Base-by-base conservation (phyloP, 805 yeast species). In the Kregervanrija fluxuum region DNA sequence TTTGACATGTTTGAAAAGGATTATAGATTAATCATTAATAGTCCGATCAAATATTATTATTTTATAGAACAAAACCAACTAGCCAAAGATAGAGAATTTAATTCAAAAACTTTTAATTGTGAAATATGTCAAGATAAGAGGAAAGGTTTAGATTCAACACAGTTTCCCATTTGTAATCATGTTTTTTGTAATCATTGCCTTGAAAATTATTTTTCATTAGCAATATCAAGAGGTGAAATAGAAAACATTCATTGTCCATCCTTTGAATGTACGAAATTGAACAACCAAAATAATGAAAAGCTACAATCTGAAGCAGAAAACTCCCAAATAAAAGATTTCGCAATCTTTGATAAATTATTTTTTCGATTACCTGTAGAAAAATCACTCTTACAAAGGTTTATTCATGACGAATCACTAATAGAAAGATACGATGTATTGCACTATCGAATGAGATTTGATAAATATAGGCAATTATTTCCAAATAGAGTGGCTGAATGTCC, bases 231-330 rank as follows among this genome's bases (percentile, higher is more conserved):
- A 4, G 85, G 82, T 3, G 74, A 73, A 33, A 66, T 77, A 4
- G 68, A 68, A 13, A 71, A 64, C 38, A 62, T 80, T 2, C 79
- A 78, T 54, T 80, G 86, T 52, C 85, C 85, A 1, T 70, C 77
- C 38, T 74, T 71, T 50, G 69, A 67, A 34, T 74, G 79, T 45
- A 70, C 75, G 3, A 43, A 47, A 35, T 11, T 11, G 11, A 5
- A 34, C 15, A 30, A 65, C 59, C 44, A 33, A 34, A 10, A 50
- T 46, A 28, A 54, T 53, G 32, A 41, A 47, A 15, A 48, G 50
- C 3, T 41, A n/a, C 11, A 35, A 33, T n/a, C 44, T 36, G 11
- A 37, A 16, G 42, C 49, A 6, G 49, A 45, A 37, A 38, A 36
- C 13, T 40, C 41, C 10, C 28, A 41, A 0, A 48, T 40, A 1